Base-by-base conservation (phyloP, 768 basidiomycete genomes). In the Termitomyces bulborhizus region DNA sequence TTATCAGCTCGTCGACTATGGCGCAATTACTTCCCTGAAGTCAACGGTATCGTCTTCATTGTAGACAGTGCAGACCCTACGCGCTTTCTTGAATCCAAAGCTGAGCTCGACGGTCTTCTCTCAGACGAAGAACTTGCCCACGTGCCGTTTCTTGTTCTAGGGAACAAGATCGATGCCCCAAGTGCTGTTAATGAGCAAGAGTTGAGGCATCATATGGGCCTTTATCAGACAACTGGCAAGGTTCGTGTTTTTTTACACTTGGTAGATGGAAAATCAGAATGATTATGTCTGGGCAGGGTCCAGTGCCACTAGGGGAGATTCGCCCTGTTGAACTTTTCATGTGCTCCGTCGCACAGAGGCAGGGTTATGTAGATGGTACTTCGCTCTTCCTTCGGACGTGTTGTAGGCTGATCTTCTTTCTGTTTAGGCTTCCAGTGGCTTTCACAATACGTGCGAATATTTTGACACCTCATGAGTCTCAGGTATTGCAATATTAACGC, bases 21-120 rank as follows among this genome's bases (percentile, higher is more conserved):
- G 97, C 85, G 94, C 55, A 95, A 98, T 73, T 99, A 98, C 76
- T 98, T 99, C 86, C 96, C 96, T 49, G 97, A 98, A 71, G 96
- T 98, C 44, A 93, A 98, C 63, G 96, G 93, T 24, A 98, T 99
- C 64, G 85, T 98, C 67, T 99, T 98, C 83, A 79, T 99, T 53
- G 94, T 99, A 57, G 97, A 99, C 76, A 90, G 86, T 62, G 93
- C 93, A 60, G 97, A 99, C 77, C 85, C 87, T 67, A 95, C 97
- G 74, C 90, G 96, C 43, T 94, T 99, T 73, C 70, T 86, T 11
- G 97, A 98, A 74, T 91, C 91, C 60, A 98, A 97, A 73, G 93
- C 91, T 13, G 97, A 99, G 73, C 85, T 99, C 46, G 96, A 98
- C 68, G 89, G 94, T 5, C 84, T 99, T 60, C 84, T 99, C 55